Evolutionary conservation across 2,329 filamentous ascomycete species (phyloP), one percentile per base, ranked within the genome.

Genomic region (Byssothecium circinans): DNA sequence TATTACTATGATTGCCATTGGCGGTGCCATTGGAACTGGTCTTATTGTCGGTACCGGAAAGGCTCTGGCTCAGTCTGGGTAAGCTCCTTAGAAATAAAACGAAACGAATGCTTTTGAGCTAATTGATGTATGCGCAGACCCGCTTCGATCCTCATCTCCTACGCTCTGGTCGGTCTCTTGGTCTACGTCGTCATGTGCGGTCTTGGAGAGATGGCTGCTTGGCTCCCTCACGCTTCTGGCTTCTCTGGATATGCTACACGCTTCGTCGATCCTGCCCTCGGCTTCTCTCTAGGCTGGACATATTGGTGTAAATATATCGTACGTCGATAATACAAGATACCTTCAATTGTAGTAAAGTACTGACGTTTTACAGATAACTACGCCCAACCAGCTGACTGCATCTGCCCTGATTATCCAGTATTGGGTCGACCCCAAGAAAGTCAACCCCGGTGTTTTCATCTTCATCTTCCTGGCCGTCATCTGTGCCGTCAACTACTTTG

Each of bases 191-290:
- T 94, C 58, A 91, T 94, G 87, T 85, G 84, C 48, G 85, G 82
- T 47, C 81, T 94, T 3, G 89, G 88, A 53, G 88, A 92, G 71
- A 94, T 94, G 87, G 87, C 88, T 8, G 82, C 88, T 43, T 94
- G 87, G 87, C 71, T 94, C 27, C 89, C 89, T 41, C 78, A 91
- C 61, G 81, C 83, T 45, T 83, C 86, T 65, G 89, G 89, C 58
- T 95, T 94, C 71, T 88, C 88, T 51, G 87, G 87, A 61, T 94
- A 91, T 64, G 88, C 89, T 19, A 81, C 84, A 50, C 81, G 89
- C 39, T 94, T 90, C 74, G 87, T 84, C 62, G 88, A 94, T 60
- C 88, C 88, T 43, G 87, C 88, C 50, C 80, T 94, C 20, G 89
- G 89, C 45, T 94, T 94, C 68, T 81, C 87, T 47, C 79, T 91